Evolutionary conservation across 129 eudicot species (phyloP).

Genomic region (Lonicera japonica): DNA sequence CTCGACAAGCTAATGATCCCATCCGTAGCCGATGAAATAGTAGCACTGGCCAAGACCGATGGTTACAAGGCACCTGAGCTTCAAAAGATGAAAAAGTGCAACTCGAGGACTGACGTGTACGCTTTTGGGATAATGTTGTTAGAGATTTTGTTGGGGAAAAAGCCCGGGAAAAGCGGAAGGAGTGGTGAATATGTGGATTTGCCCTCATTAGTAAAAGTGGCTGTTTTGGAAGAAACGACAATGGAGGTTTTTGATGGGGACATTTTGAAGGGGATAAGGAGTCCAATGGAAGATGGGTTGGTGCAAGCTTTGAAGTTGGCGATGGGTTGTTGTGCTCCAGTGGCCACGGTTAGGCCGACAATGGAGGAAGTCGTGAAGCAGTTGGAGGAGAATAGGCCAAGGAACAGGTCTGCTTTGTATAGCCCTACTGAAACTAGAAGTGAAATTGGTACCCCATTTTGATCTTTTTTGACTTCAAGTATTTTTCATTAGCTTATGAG

Average conservation of each 20-base stretch:
- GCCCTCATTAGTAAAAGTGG: conserved; percentile 87
- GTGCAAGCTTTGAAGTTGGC: conserved; percentile 95
- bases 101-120: conserved; percentile 76
- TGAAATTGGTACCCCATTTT: conserved; percentile 80
- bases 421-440: conserved; percentile 96
- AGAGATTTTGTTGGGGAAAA: conserved; percentile 79
- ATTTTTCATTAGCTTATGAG: not conserved
- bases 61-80: conserved; percentile 98
- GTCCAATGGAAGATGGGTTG: conserved; percentile 95
- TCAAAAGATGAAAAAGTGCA: conserved; percentile 83
- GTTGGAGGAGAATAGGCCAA: conserved; percentile 86
- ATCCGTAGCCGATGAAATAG: conserved; percentile 80
- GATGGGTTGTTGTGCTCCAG: conserved; percentile 99
- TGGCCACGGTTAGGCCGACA: conserved; percentile 72
- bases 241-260: conserved; percentile 95
- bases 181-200: conserved; percentile 54
- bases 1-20: conserved; percentile 89
- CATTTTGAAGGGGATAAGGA: conserved; percentile 76
- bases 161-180: conserved; percentile 61
- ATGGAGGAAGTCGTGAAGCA: conserved; percentile 97
- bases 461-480: conserved; percentile 10
- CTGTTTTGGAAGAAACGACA: conserved; percentile 93
- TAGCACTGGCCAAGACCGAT: conserved; percentile 70
- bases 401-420: conserved; percentile 90
- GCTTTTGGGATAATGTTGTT: conserved; percentile 80